Base-by-base conservation (phyloP, 768 basidiomycete species). In the Suillus sp. region DNA sequence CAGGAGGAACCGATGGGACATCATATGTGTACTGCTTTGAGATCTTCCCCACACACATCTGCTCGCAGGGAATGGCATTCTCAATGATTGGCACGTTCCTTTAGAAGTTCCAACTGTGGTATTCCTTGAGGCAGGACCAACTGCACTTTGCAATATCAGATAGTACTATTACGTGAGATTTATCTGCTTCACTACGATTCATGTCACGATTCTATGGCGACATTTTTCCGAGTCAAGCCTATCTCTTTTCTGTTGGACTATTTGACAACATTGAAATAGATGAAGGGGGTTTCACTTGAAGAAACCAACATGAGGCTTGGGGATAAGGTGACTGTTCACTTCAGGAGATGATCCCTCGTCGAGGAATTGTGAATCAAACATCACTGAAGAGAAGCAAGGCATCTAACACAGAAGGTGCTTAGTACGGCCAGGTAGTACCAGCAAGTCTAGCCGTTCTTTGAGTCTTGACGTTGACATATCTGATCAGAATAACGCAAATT, bases 51-150 rank as follows among this genome's bases (percentile, higher is more conserved):
- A 27, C 35, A 20, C 57, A 63, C 47, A 50, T 51, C 48, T 37
- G 45, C 22, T 34, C 45, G 20, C 58, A 63, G 20, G 59, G 43
- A 20, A 61, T 40, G 45, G 38, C 59, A 16, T 48, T 64, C n/a
- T 64, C 59, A 18, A 64, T 47, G 38, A 40, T 51, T 2, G 63
- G 35, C 59, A 47, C 59, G 8, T 64, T 61, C 22, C 63, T 64
- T 42, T 53, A n/a, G n/a, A n/a, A n/a, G n/a, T n/a, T n/a, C n/a
- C 51, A 13, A 64, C 38, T 59, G 55, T 61, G 20, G 57, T 60
- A 10, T 63, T 63, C 25, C 48, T 63, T 8, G 45, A 59, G 48
- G 34, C 51, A 32, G 62, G 25, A 2, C 55, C 47, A 48, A 37
- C 43, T 20, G 62, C 54, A 18, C 55, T 58, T 16, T 54, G 13